Base-by-base conservation (phyloP, 306 rosid species). In the Canavalia ensiformis region DNA sequence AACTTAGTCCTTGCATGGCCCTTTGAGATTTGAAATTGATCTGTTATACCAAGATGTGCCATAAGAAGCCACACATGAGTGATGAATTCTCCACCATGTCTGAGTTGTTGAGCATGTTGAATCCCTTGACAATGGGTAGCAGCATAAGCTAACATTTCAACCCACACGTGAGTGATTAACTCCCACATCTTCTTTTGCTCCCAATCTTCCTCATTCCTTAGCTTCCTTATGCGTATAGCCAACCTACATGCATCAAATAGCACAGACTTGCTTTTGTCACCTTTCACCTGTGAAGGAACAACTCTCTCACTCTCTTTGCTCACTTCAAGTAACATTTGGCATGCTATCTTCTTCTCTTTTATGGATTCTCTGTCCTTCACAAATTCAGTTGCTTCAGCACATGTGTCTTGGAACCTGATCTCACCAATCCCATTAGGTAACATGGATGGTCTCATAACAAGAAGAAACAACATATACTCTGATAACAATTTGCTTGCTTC, bases 31-130 rank as follows among this genome's bases (percentile, higher is more conserved):
- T 78, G 83, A 72, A 83, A 69, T 42, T 25, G 62, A 30, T 83
- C 79, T n/a, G 86, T 83, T 11, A 83, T 83, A 28, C 86, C 86
- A 52, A 78, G 80, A 83, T 83, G 86, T 25, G 86, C 79, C 86
- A 83, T 83, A 46, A 83, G 83, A 55, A 83, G 80, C 70, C 83
- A 64, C 0, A 83, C 83, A 72, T 77, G 86, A 4, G 80, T 77
- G 50, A 83, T 34, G 12, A 83, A 71, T 74, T 83, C 86, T 2
- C 86, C 86, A 34, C 86, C 83, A 18, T 49, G 62, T 1, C 68
- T 77, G 2, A 83, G 76, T 1, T 77, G 79, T 56, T 83, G 75
- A 71, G 83, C 86, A 77, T 83, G 86, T 44, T 77, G 75, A 65
- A 60, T 31, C 8, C 68, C 78, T 10, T 56, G 69, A 37, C 80